phyloP scores from a whole-genome alignment of 1,284 basidiomycete species.

The Jaminaea rosea region DNA sequence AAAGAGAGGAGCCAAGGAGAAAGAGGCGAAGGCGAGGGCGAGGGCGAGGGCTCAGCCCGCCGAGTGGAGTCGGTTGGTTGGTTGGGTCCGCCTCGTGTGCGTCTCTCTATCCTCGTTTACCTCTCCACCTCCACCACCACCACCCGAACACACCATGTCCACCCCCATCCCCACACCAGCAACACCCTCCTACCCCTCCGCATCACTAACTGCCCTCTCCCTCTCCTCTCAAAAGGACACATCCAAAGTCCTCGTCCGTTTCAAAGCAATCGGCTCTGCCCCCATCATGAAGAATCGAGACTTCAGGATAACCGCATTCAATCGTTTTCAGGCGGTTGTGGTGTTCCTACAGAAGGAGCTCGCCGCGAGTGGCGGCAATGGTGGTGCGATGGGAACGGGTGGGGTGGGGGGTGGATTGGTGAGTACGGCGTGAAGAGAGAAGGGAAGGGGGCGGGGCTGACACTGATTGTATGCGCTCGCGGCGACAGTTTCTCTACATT shows the following conservation, averaged over 20 bases:
- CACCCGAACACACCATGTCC: too few species aligned
- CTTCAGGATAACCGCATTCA: conserved; percentile 91
- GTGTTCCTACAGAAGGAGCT: conserved; percentile 84
- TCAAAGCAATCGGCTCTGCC: conserved; percentile 96
- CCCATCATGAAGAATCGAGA: conserved; percentile 95
- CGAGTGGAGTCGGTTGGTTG: too few species aligned
- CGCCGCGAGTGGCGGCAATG: too few species aligned
- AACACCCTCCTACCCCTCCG: neutral
- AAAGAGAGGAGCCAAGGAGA: too few species aligned
- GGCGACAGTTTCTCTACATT: conserved; percentile 82
- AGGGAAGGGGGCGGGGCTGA: neutral
- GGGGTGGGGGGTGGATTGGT: neutral
- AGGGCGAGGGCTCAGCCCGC: too few species aligned
- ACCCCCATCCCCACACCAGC: neutral
- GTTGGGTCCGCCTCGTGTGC: too few species aligned
- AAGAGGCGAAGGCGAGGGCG: too few species aligned
- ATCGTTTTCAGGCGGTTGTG: conserved; percentile 89
- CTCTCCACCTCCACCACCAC: too few species aligned
- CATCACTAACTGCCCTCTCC: conserved; percentile 26
- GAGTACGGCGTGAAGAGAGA: neutral
- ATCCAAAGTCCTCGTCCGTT: conserved; percentile 77
- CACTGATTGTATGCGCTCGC: neutral
- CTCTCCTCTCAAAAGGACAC: conserved; percentile 40
- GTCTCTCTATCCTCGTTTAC: too few species aligned
- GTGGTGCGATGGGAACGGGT: conserved; percentile 60